phyloP scores from a whole-genome alignment of 176 grass and related monocot genomes.

The Juncus inflexus region DNA sequence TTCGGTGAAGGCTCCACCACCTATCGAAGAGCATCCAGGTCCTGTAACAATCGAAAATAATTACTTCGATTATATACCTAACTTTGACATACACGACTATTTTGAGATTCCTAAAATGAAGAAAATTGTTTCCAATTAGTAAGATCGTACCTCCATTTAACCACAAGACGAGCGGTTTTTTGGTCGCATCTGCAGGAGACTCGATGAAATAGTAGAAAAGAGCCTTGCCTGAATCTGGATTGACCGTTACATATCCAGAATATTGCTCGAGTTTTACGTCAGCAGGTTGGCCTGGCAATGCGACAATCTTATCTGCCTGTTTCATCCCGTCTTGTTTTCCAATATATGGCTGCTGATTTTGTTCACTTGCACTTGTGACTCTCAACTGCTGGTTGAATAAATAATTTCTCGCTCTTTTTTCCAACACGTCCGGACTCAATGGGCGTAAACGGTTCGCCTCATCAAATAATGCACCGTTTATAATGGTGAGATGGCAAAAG shows the following conservation, averaged over 20 bases:
- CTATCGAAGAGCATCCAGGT: slow-evolving; percentile 61
- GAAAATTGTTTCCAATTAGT: not conserved
- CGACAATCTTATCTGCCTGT: slow-evolving; percentile 34
- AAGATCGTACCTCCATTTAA: slow-evolving; percentile 52
- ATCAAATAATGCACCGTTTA: too few relatives aligned
- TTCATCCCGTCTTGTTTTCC: slow-evolving; percentile 13
- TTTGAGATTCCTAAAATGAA: slow-evolving; percentile 11
- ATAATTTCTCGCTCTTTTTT: too few relatives aligned
- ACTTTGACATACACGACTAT: not conserved
- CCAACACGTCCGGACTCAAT: too few relatives aligned
- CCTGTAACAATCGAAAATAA: slow-evolving; percentile 26
- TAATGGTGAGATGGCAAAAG: too few relatives aligned
- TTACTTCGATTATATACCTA: not conserved
- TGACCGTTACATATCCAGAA: slow-evolving; percentile 43
- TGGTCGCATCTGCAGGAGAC: slow-evolving; percentile 33
- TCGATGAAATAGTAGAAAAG: slow-evolving; percentile 71
- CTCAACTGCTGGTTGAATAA: too few relatives aligned
- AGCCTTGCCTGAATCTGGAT: slow-evolving; percentile 45
- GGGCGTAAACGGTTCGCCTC: too few relatives aligned
- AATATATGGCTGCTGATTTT: too few relatives aligned
- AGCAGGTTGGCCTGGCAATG: slow-evolving; percentile 39
- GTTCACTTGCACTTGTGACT: too few relatives aligned
- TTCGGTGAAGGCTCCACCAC: slow-evolving; percentile 39
- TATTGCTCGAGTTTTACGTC: slow-evolving; percentile 35
- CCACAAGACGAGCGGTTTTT: slow-evolving; percentile 58